These are phyloP conservation scores for Apiospora arundinis DNA, from an alignment of 2,329 filamentous ascomycete species.

Conservation along the genomic window DNA sequence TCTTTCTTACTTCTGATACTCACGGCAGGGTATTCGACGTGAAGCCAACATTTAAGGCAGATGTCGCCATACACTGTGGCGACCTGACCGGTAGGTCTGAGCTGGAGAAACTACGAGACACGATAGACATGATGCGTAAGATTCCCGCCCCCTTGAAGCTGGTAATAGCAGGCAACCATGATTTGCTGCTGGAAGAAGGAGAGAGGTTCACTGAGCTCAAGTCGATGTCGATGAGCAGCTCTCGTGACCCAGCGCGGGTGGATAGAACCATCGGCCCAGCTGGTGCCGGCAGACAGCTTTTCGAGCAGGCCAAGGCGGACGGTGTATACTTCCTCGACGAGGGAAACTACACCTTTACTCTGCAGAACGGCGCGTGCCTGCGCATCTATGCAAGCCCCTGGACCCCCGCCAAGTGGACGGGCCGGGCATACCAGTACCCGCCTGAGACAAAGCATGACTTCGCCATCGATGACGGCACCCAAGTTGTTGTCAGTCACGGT, in stretches of 20 bases:
- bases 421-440: constrained; percentile 58
- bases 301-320: constrained; percentile 43
- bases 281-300: constrained; percentile 45
- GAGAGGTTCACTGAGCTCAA: constrained; percentile 39
- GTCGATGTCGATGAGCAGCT: too few species aligned
- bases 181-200: constrained; percentile 47
- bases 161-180: constrained; percentile 62
- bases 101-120: constrained; percentile 46
- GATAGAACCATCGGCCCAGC: constrained; percentile 45
- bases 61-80: constrained; percentile 60
- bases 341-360: constrained; percentile 53
- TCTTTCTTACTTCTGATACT: constrained; percentile 55
- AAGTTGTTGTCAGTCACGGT: background rate
- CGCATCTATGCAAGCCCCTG: constrained; percentile 60
- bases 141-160: constrained; percentile 59
- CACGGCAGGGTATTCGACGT: constrained; percentile 40
- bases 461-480: constrained; percentile 33
- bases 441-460: constrained; percentile 45
- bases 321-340: constrained; percentile 57
- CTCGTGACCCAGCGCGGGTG: constrained; percentile 28
- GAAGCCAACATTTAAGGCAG: constrained; percentile 38
- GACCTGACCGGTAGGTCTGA: constrained; percentile 54
- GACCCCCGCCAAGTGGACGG: constrained; percentile 50
- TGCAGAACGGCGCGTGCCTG: constrained; percentile 56
- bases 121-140: constrained; percentile 49